A percentile compares a stretch with the other conserved stretches of the same genome.
Evolutionary conservation across 441 rosid species (phyloP).

Genomic region (Gossypium lobatum): DNA sequence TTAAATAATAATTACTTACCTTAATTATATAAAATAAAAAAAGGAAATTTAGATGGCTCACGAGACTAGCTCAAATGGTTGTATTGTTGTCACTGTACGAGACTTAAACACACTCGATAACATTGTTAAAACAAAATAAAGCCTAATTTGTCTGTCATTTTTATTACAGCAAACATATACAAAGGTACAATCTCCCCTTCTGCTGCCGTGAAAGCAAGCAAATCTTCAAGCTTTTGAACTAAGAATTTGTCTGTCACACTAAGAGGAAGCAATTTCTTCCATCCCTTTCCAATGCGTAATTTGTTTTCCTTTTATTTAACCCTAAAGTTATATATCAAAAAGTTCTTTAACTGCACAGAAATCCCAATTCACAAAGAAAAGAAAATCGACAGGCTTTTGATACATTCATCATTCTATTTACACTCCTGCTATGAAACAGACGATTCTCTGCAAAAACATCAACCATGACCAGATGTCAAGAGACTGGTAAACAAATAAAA

Average conservation of each 20-base stretch:
- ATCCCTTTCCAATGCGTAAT: too few relatives aligned
- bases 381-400: too few relatives aligned
- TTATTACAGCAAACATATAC: too few relatives aligned
- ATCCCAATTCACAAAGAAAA: too few relatives aligned
- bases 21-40: too few relatives aligned
- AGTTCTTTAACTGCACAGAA: too few relatives aligned
- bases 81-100: not conserved
- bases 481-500: not conserved
- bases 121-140: not conserved
- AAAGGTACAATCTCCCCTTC: not conserved
- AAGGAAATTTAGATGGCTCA: not conserved
- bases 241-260: constrained; percentile 1
- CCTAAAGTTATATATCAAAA: too few relatives aligned
- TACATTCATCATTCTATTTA: constrained; percentile 23
- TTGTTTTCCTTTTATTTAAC: too few relatives aligned
- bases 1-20: too few relatives aligned
- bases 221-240: constrained; percentile 15
- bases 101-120: not conserved
- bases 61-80: not conserved
- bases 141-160: too few relatives aligned
- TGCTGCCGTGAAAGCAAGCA: not conserved
- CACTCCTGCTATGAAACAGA: constrained; percentile 21
- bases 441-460: constrained; percentile 26
- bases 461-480: constrained; percentile 8
- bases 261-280: too few relatives aligned